These are phyloP conservation scores for Lipomyces yamanashiensis DNA, from an alignment of 805 yeast species.

Conservation along the genomic window DNA sequence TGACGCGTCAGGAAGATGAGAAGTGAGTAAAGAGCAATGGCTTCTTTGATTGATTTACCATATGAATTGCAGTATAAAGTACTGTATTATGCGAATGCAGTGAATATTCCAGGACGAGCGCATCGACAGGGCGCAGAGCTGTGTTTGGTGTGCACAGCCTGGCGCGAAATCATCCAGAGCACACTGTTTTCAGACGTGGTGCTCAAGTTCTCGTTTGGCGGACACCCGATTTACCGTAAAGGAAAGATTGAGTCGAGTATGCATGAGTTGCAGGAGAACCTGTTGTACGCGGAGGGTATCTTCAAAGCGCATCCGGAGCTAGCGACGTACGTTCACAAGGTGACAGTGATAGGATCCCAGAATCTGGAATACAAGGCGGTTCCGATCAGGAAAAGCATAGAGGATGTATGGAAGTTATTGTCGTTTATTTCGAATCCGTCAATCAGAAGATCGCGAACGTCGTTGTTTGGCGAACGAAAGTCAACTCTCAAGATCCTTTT, in stretches of 20 bases:
- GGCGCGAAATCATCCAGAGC: conserved; percentile 15
- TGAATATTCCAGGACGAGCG: background rate
- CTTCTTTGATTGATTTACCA: conserved; percentile 1
- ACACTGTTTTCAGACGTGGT: conserved; percentile 3
- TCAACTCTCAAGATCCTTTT: background rate
- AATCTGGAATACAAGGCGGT: background rate
- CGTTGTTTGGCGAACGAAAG: background rate
- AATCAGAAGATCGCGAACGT: background rate
- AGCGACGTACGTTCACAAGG: conserved; percentile 10
- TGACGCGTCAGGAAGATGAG: too few species aligned
- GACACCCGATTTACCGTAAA: background rate
- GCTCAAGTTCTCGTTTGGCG: background rate
- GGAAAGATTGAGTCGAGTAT: background rate
- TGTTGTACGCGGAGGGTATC: conserved; percentile 1
- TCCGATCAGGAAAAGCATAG: background rate
- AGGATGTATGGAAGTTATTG: conserved; percentile 2
- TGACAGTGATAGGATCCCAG: background rate
- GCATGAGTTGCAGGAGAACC: background rate
- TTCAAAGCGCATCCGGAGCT: conserved; percentile 15
- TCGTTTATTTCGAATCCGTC: conserved; percentile 9
- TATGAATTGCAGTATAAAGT: conserved; percentile 13
- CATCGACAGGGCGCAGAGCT: background rate
- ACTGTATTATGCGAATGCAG: conserved; percentile 5
- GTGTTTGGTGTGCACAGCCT: conserved; percentile 3
- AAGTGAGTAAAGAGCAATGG: background rate